Evolutionary conservation across 2,329 filamentous ascomycete species (phyloP), one percentile per base, ranked within the genome.

Genomic region (Colletotrichum eremochloae): DNA sequence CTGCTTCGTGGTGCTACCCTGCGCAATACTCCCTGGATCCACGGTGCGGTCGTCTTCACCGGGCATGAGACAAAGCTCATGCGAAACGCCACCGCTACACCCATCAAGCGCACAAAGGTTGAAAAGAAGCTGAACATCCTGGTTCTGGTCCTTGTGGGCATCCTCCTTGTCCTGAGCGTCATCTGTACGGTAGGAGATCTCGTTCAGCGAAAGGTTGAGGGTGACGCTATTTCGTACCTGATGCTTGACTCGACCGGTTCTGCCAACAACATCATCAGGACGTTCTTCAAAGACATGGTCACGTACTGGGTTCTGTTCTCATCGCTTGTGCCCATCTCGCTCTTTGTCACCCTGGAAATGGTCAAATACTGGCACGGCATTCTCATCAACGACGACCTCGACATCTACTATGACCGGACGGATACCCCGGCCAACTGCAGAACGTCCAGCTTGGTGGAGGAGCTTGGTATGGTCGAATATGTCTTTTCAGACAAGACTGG

Each of bases 301-400:
- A 99, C 97, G 1, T 98, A 98, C 82, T 99, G 96, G 96, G 96
- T 99, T 42, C 84, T 99, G 46, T 99, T 98, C 83, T 98, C 96
- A 3, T 96, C 97, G 65, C 85, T 99, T 77, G 96, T 99, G 58
- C 96, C 96, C 44, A 98, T 99, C 78, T 98, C 96, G 40, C 91
- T 99, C 4, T 99, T 99, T 81, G 96, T 99, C 74, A 99, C 96
- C 0, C 91, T 99, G 64, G 96, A 99, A 83, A 89, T 99, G 76
- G 96, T 99, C 84, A 99, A 99, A 82, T 98, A 98, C 80, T 97
- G 93, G 86, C 95, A 97, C 76, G 96, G 94, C n/a, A 96, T 96
- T 77, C 89, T 99, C 74, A 99, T 99, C 82, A 97, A 97, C 80
- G 96, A 95, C 68, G 97, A 99, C 80, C 88, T 99, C 68, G 96